A percentile compares a stretch with the other conserved stretches of the same genome.
Evolutionary conservation across 2,329 filamentous ascomycete species (phyloP).

Genomic region (Lasiodiplodia sp.): DNA sequence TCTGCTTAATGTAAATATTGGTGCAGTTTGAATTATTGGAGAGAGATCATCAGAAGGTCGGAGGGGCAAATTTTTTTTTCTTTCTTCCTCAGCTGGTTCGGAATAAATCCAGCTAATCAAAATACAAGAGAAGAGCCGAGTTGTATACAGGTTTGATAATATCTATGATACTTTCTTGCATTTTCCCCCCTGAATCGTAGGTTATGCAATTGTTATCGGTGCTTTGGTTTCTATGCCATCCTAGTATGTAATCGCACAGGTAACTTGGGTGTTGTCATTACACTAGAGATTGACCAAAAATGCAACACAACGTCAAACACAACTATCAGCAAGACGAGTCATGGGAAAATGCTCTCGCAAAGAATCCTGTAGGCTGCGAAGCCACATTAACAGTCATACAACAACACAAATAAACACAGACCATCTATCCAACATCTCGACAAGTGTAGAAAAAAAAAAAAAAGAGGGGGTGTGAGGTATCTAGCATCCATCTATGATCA

Average conservation of each 20-base stretch:
- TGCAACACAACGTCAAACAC: not conserved
- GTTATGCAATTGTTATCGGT: not conserved
- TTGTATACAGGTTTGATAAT: constrained; percentile 24
- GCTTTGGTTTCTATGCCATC: not conserved
- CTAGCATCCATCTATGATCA: too few relatives aligned
- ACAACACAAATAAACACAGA: not conserved
- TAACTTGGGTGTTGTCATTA: not conserved
- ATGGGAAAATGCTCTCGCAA: not conserved
- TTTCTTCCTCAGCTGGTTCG: not conserved
- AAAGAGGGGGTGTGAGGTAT: too few relatives aligned
- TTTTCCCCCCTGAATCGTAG: not conserved
- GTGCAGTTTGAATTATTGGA: not conserved
- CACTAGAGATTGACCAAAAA: not conserved
- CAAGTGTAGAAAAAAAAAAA: too few relatives aligned
- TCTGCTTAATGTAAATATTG: constrained; percentile 26
- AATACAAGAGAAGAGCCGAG: not conserved
- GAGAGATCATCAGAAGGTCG: not conserved
- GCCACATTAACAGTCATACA: not conserved
- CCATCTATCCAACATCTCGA: not conserved
- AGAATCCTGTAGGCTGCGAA: not conserved
- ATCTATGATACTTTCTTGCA: constrained; percentile 13
- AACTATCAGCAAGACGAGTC: not conserved
- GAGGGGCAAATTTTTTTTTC: not conserved
- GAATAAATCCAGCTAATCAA: not conserved
- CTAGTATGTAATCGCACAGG: not conserved